phyloP scores from a whole-genome alignment of 345 rosid species.

The Eucalyptus regnans region DNA sequence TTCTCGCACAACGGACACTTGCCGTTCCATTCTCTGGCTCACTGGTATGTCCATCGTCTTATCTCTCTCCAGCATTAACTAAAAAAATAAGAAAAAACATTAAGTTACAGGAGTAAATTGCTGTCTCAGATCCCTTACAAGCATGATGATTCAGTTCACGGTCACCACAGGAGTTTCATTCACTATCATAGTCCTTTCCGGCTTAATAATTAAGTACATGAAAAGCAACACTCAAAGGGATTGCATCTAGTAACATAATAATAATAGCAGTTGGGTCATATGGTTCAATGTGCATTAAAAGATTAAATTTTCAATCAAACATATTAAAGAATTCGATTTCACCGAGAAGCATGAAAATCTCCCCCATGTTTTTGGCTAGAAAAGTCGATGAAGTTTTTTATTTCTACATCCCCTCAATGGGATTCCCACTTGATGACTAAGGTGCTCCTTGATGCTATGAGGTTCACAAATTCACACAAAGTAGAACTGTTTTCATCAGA shows the following conservation, averaged over 20 bases:
- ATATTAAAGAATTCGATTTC: not conserved
- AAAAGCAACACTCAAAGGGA: not conserved
- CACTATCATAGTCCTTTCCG: not conserved
- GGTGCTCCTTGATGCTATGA: not conserved
- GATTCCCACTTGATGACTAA: not conserved
- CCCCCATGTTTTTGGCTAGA: not conserved
- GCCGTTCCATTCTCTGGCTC: conserved; percentile 76
- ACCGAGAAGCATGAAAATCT: not conserved
- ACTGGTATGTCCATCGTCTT: conserved; percentile 54
- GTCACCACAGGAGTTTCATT: not conserved
- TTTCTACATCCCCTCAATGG: not conserved
- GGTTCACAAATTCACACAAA: not conserved
- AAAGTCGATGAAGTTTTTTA: not conserved
- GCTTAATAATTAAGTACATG: not conserved
- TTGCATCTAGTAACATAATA: not conserved
- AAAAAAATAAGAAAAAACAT: not conserved
- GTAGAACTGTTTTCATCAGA: not conserved
- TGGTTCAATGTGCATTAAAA: not conserved
- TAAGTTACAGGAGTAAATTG: not conserved
- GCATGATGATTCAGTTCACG: not conserved
- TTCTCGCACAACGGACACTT: conserved; percentile 53
- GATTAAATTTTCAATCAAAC: not conserved
- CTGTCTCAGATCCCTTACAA: not conserved
- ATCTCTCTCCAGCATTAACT: conserved; percentile 83
- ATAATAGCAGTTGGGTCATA: not conserved